Evolutionary conservation across 495 filamentous ascomycete genomes (phyloP).

Genomic region (Trichoderma parareesei): DNA sequence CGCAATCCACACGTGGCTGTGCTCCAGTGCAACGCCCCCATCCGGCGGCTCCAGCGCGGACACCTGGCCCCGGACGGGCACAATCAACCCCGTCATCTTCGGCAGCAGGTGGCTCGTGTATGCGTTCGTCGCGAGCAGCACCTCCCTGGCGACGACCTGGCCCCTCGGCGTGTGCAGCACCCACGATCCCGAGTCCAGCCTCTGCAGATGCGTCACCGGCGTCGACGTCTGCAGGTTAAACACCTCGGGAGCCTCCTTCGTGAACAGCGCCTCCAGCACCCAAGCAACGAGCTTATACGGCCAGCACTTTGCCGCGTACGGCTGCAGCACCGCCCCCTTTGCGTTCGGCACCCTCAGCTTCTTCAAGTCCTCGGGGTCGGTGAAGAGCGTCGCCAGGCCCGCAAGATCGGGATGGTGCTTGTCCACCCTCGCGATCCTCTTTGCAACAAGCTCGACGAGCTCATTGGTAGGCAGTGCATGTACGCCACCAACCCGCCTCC

Average conservation of each 20-base stretch:
- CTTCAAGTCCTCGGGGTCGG: constrained; percentile 22
- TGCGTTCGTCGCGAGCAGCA: constrained; percentile 73
- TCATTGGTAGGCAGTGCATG: constrained; percentile 44
- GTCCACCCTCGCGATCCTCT: constrained; percentile 33
- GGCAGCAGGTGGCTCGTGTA: constrained; percentile 70
- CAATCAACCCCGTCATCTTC: constrained; percentile 57
- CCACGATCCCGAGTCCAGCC: constrained; percentile 29
- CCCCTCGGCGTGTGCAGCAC: constrained; percentile 57
- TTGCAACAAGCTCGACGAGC: constrained; percentile 36
- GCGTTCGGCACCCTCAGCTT: constrained; percentile 31
- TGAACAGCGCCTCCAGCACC: constrained; percentile 50
- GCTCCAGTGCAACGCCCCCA: constrained; percentile 20
- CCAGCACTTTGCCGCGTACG: constrained; percentile 51
- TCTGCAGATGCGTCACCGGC: constrained; percentile 45
- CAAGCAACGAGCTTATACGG: constrained; percentile 72
- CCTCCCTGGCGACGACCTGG: constrained; percentile 43
- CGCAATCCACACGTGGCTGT: constrained; percentile 51
- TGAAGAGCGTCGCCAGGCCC: constrained; percentile 24
- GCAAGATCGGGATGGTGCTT: constrained; percentile 45
- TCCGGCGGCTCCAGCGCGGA: constrained; percentile 53
- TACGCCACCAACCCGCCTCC: constrained; percentile 40
- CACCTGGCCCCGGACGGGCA: constrained; percentile 70
- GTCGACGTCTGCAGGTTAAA: constrained; percentile 73
- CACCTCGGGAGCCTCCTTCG: constrained; percentile 11
- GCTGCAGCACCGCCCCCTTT: constrained; percentile 38